Evolutionary conservation across 2,329 filamentous ascomycete species (phyloP).

Genomic region (Monosporascus sp.): DNA sequence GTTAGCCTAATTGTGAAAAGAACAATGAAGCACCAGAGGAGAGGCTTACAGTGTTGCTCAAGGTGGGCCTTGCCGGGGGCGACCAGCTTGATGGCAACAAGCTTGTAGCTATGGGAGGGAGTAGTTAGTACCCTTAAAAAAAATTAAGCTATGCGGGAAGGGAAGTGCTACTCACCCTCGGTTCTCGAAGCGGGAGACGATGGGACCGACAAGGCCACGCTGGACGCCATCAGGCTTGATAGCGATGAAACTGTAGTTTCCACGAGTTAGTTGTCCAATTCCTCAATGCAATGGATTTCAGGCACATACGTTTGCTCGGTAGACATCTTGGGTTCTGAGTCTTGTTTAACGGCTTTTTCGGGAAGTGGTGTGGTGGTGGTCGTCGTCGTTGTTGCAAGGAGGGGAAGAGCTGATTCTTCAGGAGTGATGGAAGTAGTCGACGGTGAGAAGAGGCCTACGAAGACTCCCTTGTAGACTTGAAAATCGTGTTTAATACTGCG

Average conservation of each 20-base stretch:
- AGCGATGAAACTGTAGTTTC: conserved; percentile 81
- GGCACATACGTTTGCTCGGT: conserved; percentile 26
- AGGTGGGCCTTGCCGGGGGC: conserved; percentile 89
- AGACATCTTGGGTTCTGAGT: conserved; percentile 23
- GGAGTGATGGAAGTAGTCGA: conserved; percentile 8
- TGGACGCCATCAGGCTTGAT: conserved; percentile 99
- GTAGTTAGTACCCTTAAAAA: conserved; percentile 10
- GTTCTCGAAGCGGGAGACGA: conserved; percentile 97
- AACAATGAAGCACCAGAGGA: not conserved
- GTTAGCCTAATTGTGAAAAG: conserved; percentile 21
- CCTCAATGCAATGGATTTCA: not conserved
- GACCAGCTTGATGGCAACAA: conserved; percentile 93
- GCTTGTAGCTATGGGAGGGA: conserved; percentile 71
- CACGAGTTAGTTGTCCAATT: conserved; percentile 1
- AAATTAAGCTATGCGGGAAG: conserved; percentile 3
- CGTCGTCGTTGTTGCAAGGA: conserved; percentile 6
- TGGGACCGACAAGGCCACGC: conserved; percentile 96
- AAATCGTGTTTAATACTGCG: conserved; percentile 21
- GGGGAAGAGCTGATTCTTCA: conserved; percentile 5
- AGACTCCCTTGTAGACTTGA: conserved; percentile 17
- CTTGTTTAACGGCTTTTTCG: conserved; percentile 9
- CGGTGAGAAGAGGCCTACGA: conserved; percentile 11
- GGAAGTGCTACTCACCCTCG: conserved; percentile 60
- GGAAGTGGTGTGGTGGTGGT: conserved; percentile 1
- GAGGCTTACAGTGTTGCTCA: conserved; percentile 80